Conservation (phyloP, 1,284 basidiomycete genomes). For the Apiotrichum gracile region DNA sequence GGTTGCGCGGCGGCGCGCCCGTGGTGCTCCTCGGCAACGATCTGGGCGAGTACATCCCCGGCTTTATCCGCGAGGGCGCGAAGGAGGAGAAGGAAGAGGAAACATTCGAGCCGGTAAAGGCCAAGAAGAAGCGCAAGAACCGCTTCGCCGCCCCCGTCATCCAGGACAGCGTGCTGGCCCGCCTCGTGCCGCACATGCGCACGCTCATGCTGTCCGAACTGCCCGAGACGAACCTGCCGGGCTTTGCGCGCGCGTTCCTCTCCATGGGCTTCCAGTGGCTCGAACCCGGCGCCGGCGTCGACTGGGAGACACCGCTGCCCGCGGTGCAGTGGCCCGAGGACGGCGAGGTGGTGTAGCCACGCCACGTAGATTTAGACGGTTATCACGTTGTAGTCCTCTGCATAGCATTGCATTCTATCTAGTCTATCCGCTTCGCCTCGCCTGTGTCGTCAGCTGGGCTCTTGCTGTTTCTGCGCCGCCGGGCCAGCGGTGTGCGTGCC, state of each 20-base stretch:
- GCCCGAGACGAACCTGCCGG: slow-evolving; percentile 41
- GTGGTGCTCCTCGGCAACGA: slow-evolving; percentile 39
- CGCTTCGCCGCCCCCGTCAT: slow-evolving; percentile 9
- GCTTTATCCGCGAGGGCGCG: slow-evolving; percentile 12
- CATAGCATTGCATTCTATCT: not conserved
- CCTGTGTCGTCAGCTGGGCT: too few species aligned
- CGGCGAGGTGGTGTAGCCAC: slow-evolving; percentile 27
- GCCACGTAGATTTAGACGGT: not conserved
- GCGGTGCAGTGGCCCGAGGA: slow-evolving; percentile 36
- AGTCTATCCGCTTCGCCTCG: too few species aligned
- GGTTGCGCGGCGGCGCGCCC: slow-evolving; percentile 12
- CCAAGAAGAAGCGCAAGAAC: slow-evolving; percentile 41
- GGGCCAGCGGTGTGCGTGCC: too few species aligned
- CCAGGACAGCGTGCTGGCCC: slow-evolving; percentile 32
- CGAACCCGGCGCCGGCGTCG: slow-evolving; percentile 18
- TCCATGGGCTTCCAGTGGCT: slow-evolving; percentile 38
- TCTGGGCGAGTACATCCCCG: slow-evolving; percentile 36
- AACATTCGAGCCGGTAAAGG: slow-evolving; percentile 38
- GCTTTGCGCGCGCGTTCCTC: slow-evolving; percentile 43
- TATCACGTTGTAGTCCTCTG: not conserved
- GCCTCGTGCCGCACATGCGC: slow-evolving; percentile 36
- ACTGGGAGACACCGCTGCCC: slow-evolving; percentile 37
- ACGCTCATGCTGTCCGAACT: slow-evolving; percentile 20
- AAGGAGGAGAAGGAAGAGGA: slow-evolving; percentile 1
- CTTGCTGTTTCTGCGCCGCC: too few species aligned